Percentiles rank a stretch among this genome's conserved stretches.
These are phyloP conservation scores for Kalaharituber pfeilii DNA, from an alignment of 2,329 filamentous ascomycete genomes.

Conservation along the genomic window DNA sequence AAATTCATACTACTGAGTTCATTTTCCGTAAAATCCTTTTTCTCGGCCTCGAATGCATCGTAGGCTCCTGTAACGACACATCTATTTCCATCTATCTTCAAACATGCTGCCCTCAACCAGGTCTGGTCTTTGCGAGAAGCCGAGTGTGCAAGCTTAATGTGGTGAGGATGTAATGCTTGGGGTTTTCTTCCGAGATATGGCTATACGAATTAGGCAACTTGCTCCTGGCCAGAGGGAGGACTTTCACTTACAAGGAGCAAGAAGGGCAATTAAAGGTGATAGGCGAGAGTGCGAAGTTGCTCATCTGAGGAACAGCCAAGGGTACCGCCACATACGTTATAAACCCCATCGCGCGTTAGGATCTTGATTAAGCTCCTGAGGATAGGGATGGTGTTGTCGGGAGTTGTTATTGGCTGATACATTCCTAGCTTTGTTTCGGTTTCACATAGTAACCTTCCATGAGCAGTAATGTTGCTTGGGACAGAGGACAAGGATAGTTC, in stretches of 20 bases:
- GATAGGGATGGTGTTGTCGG: slow-evolving; percentile 1
- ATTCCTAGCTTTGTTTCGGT: background rate
- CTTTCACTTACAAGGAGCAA: background rate
- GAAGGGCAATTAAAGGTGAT: background rate
- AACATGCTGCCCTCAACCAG: slow-evolving; percentile 1
- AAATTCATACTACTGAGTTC: background rate
- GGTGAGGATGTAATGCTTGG: background rate
- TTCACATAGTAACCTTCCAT: background rate
- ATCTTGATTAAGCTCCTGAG: background rate
- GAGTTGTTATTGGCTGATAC: background rate
- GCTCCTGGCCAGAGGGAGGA: background rate
- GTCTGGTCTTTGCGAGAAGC: background rate
- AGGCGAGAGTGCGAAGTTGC: background rate
- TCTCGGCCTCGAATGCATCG: background rate
- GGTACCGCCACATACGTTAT: background rate
- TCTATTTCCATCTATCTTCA: background rate
- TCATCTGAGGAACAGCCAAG: background rate
- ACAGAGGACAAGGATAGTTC: background rate
- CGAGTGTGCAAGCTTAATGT: background rate
- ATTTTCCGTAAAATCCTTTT: background rate
- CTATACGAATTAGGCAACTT: background rate
- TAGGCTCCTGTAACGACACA: background rate
- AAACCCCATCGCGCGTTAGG: slow-evolving; percentile 1
- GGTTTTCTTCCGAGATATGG: background rate
- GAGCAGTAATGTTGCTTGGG: background rate